Base-by-base conservation (phyloP, 1,284 basidiomycete genomes). In the Xanthoconium separans region DNA sequence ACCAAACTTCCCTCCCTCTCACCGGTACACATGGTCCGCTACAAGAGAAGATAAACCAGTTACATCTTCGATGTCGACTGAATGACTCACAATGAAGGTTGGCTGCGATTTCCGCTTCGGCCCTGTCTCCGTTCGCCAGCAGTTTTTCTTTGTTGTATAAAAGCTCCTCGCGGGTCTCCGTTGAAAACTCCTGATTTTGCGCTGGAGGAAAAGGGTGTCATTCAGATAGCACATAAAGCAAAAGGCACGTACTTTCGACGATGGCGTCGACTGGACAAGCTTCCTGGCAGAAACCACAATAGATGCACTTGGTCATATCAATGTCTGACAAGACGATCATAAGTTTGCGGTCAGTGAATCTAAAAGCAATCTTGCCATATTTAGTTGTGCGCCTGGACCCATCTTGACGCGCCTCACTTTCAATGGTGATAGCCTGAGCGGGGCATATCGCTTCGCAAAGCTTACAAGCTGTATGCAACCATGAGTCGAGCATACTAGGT, bases 191-290 rank as follows among this genome's bases (percentile, higher is more conserved):
- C 65, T 93, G 89, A 74, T 98, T 97, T 84, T 95, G 91, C 41
- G 93, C 93, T 95, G 69, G 27, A 29, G 18, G 36, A 18, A 36
- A 39, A 8, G 16, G 4, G 16, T n/a, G 40, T 68, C 18, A 55
- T 27, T 33, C 3, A 9, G 10, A 22, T 22, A 40, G 3, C 12
- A 12, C 29, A 33, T 33, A 4, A 43, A 43, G 22, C 3, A 49
- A 27, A 36, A 18, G 24, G 55, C 37, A 80, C 92, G 66, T 71
- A 95, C 94, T 98, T 80, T 99, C 97, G 57, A 99, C 97, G 66
- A 99, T 99, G 54, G 97, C 97, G 74, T 99, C 97, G 56, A 99
- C 97, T 13, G 97, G 97, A 75, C 97, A 99, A 33, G 97, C 97
- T 78, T 99, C 97, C 76, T 97, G 95, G 75, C 94, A 95, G 80